Evolutionary conservation across 306 rosid genomes (phyloP), one percentile per base, ranked within the genome.

Genomic region (Rosa lucieae): DNA sequence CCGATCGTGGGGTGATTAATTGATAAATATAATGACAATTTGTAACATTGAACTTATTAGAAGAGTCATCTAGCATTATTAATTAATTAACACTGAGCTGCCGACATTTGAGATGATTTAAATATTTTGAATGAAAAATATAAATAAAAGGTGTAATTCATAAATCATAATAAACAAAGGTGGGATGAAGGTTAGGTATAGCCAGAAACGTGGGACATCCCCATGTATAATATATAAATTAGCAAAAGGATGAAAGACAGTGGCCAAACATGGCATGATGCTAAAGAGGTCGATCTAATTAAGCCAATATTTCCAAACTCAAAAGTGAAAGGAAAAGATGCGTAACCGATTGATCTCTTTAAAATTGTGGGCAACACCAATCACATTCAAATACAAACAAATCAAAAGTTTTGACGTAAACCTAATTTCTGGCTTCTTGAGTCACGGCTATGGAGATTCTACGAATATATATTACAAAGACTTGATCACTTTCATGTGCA

Each of bases 381-480:
- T 32, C 49, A 72, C 62, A 59, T n/a, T 56, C 40, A 17, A 23
- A 70, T 53, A 59, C 23, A 35, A 51, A 81, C 75, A 72, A 76
- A 62, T 17, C 47, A 48, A 62, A 18, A 21, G 80, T 76, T 81
- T 82, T 15, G 84, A 82, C 78, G 35, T 5, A 48, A 82, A 82
- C 88, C 88, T 82, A 82, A 68, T 73, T 29, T 56, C 62, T 71
- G 71, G 65, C 74, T 58, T 37, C 66, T 71, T 66, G 49, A 78
- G 17, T 59, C 35, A 21, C 15, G 61, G 37, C 37, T 32, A 32
- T 32, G 37, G 26, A 53, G 10, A 53, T 53, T 20, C 12, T 56
- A 56, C 18, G 18, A 7, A 56, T 56, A n/a, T 56, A 9, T 8
- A 17, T 18, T 14, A 20, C 23, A 56, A 63, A 67, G 65, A 58